A percentile compares a stretch with the other conserved stretches of the same genome.
phyloP scores from a whole-genome alignment of 345 rosid genomes.

The Theobroma cacao region DNA sequence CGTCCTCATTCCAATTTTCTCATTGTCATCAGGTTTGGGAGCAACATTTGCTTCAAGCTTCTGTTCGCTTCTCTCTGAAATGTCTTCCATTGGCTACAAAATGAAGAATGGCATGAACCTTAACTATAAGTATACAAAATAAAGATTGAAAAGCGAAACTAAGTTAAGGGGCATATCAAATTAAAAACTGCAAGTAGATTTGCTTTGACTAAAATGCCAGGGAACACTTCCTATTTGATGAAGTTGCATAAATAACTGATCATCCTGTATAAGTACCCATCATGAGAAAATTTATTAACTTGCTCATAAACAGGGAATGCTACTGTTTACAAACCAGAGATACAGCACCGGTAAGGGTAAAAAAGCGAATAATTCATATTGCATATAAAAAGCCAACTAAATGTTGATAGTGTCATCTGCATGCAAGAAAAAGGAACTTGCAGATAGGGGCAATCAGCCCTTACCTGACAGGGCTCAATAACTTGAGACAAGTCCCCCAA shows the following conservation, averaged over 20 bases:
- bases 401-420: not conserved
- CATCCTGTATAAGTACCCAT: not conserved
- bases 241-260: not conserved
- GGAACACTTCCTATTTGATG: not conserved
- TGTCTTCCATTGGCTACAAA: constrained; percentile 15
- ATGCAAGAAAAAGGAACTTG: not conserved
- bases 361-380: not conserved
- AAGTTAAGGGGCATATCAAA: not conserved
- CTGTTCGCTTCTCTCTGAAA: not conserved
- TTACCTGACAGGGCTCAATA: constrained; percentile 26
- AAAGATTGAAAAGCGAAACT: not conserved
- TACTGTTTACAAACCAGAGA: not conserved
- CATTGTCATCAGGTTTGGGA: constrained; percentile 6
- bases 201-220: not conserved
- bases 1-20: constrained; percentile 23
- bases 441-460: not conserved
- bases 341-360: too few relatives aligned
- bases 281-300: not conserved
- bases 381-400: not conserved
- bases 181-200: not conserved
- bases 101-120: not conserved
- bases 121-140: not conserved
- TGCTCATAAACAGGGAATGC: not conserved
- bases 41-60: constrained; percentile 10
- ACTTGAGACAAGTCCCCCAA: constrained; percentile 13